Evolutionary conservation across 169 alveolate species (phyloP).

Genomic region (Plasmodium relictum): DNA sequence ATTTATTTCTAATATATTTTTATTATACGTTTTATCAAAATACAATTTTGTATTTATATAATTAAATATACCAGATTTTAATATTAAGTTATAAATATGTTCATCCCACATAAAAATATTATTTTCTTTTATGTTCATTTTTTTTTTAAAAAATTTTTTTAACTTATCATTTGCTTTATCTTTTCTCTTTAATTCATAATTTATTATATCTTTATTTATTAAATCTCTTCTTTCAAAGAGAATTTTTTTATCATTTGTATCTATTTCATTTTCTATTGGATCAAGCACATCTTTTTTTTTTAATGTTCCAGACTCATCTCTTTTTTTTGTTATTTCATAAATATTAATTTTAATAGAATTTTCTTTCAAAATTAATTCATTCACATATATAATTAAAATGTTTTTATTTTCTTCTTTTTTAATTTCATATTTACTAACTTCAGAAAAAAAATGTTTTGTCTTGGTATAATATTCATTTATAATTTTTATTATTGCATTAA

Average conservation of each 20-base stretch:
- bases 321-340: background rate
- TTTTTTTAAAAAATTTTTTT: slow-evolving; percentile 41
- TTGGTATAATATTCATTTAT: slow-evolving; percentile 35
- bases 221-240: background rate
- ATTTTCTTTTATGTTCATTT: slow-evolving; percentile 73
- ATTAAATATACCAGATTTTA: slow-evolving; percentile 51
- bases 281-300: background rate
- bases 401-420: slow-evolving; percentile 13
- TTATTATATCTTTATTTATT: slow-evolving; percentile 11
- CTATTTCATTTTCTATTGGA: background rate
- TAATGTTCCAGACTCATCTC: background rate
- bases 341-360: slow-evolving; percentile 35
- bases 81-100: slow-evolving; percentile 33
- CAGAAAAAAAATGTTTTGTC: slow-evolving; percentile 26
- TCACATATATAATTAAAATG: slow-evolving; percentile 24
- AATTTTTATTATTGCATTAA: slow-evolving; percentile 50
- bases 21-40: slow-evolving; percentile 26
- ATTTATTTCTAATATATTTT: slow-evolving; percentile 49
- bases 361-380: slow-evolving; percentile 29
- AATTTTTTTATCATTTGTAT: background rate
- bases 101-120: slow-evolving; percentile 67
- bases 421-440: slow-evolving; percentile 42
- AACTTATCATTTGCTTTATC: background rate
- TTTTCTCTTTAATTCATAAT: slow-evolving; percentile 18
- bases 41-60: slow-evolving; percentile 49